Base-by-base conservation (phyloP, 169 alveolate species). In the Plasmodium blacklocki region DNA sequence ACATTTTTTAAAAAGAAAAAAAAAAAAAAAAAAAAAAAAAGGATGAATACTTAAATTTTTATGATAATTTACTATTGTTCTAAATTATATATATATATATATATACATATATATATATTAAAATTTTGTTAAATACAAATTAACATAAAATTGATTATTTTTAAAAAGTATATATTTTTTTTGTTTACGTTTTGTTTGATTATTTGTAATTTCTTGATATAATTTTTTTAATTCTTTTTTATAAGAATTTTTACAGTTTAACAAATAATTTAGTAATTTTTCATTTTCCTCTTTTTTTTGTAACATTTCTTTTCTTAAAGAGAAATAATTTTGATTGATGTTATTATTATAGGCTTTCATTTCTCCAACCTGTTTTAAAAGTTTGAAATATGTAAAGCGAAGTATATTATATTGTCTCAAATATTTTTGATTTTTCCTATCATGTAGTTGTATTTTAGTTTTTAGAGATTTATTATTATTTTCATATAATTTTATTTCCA, bases 241-340 rank as follows among this genome's bases (percentile, higher is more conserved):
- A 54, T 83, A 68, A 2, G 32, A 45, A 21, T 18, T 83, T 72
- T 83, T 83, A 23, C 49, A 68, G 26, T 19, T 43, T 68, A 70
- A 29, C 18, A 83, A 18, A 49, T 62, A 56, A 43, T 83, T 49
- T 7, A 83, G 74, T 15, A 83, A 75, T 19, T 83, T 83, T 83
- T 83, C 74, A 83, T 83, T 83, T 83, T 83, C 85, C 0, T 68
- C 43, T 83, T 83, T 83, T n/a, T 68, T 83, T 73, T 60, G 50
- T 29, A 68, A 14, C 11, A 83, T 39, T 56, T 68, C 78, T 23
- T 58, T 83, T 83, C 91, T 67, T 63, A 83, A 21, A 11, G 72
- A 8, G 19, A 83, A 83, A 47, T 68, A 83, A 21, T 83, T 73
- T 26, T 68, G 56, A 47, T 83, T 43, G 3, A 68, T 56, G 3